phyloP scores from a whole-genome alignment of 1,284 basidiomycete species.

The Ceratobasidium sp. region DNA sequence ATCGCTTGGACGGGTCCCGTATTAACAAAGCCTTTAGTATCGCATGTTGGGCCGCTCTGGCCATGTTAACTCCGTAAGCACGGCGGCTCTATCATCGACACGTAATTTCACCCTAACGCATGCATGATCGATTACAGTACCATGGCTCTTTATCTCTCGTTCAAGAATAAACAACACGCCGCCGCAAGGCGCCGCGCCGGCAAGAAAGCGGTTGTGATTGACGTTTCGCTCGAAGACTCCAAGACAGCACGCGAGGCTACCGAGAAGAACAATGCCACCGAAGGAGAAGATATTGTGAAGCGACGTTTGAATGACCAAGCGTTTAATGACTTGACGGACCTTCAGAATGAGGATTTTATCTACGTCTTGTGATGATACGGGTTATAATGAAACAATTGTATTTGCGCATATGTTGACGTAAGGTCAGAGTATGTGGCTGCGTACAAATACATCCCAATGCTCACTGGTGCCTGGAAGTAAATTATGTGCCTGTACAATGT shows the following conservation, averaged over 20 bases:
- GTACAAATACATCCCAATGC: no score
- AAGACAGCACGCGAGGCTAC: constrained; percentile 48
- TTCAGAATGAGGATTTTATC: constrained; percentile 62
- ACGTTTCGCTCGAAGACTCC: constrained; percentile 59
- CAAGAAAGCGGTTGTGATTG: constrained; percentile 57
- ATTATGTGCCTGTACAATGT: no score
- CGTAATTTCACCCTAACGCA: neutral
- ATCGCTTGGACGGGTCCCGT: no score
- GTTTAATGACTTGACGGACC: constrained; percentile 62
- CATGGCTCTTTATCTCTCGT: constrained; percentile 58
- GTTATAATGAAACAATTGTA: neutral
- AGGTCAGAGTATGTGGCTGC: no score
- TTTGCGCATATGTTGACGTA: no score
- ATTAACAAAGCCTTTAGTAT: constrained; percentile 52
- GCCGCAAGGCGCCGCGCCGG: constrained; percentile 56
- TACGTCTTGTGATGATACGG: constrained; percentile 54
- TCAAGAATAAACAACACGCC: constrained; percentile 59
- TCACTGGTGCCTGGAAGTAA: no score
- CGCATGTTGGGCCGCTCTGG: constrained; percentile 57
- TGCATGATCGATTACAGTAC: constrained; percentile 42
- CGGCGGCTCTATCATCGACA: neutral
- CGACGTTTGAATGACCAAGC: constrained; percentile 57
- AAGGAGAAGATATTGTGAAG: constrained; percentile 49
- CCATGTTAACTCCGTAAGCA: constrained; percentile 54
- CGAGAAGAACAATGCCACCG: constrained; percentile 47